Evolutionary conservation across 1,284 basidiomycete genomes (phyloP).

Genomic region (Ganoderma meredithae): DNA sequence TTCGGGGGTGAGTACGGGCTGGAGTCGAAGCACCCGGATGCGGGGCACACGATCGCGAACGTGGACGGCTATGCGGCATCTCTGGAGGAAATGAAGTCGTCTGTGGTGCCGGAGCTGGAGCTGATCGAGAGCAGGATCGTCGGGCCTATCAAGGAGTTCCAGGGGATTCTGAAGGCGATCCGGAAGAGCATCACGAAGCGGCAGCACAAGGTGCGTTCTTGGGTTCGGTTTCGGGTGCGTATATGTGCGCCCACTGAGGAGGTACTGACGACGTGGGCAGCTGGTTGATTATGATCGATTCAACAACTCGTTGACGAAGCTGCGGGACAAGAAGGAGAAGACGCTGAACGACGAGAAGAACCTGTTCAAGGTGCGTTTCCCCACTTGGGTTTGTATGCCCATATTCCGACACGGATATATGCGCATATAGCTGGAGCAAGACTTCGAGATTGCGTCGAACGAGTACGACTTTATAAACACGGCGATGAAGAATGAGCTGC

Average conservation of each 20-base stretch:
- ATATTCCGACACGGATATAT: neutral
- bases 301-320: conserved; percentile 95
- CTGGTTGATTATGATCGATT: conserved; percentile 95
- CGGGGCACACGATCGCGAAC: conserved; percentile 82
- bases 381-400: neutral
- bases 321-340: conserved; percentile 98
- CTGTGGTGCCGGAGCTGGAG: conserved; percentile 92
- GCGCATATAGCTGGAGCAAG: conserved; percentile 86
- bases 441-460: conserved; percentile 92
- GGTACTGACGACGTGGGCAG: conserved; percentile 46
- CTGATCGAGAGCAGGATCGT: conserved; percentile 91
- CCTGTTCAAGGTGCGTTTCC: conserved; percentile 80
- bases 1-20: conserved; percentile 86
- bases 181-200: conserved; percentile 96
- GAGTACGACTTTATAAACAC: conserved; percentile 99
- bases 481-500: conserved; percentile 91
- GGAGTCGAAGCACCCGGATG: conserved; percentile 79
- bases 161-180: conserved; percentile 87
- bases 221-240: neutral
- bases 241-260: too few relatives aligned
- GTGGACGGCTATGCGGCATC: conserved; percentile 74
- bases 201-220: conserved; percentile 83
- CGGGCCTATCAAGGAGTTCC: conserved; percentile 89
- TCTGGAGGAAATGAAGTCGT: conserved; percentile 85
- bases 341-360: conserved; percentile 94